Evolutionary conservation across 257 asterid species (phyloP), one percentile per base, ranked within the genome.

Genomic region (Plantago elongata): DNA sequence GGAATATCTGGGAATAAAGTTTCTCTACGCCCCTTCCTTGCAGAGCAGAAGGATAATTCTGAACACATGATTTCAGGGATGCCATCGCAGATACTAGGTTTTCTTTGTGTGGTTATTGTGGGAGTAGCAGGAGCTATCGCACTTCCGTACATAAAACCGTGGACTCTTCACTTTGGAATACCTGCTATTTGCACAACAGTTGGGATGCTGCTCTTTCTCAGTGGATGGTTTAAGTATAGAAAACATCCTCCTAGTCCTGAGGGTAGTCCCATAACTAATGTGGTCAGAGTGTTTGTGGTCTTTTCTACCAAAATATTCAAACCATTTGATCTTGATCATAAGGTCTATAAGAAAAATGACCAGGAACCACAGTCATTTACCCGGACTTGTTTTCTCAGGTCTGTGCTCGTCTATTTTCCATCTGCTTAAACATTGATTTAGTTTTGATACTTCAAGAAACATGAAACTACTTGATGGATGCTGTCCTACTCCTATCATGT

Each of bases 81-180:
- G 18, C 3, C 22, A 27, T 8, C 1, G 0, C n/a, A 8, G 30
- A 29, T 67, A 45, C 50, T n/a, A 3, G 45, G 67, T 2, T 11
- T 54, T 3, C 0, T 55, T 11, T 0, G 63, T 4, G 37, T 72
- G n/a, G 66, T 46, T 11, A 37, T 75, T 42, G 16, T 72, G 11
- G 62, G 78, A 1, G 46, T 73, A 47, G 7, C 66, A 38, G 89
- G 74, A 58, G 65, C 70, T n/a, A 51, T 79, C 51, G 80, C 75
- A 30, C 76, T 80, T 3, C 89, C 89, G 1, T 80, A 78, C 60
- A 64, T 85, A 62, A 82, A 75, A 12, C 85, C 74, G 0, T 85
- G 94, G 90, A 49, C 64, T 7, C 51, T 75, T 42, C 78, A 75
- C 3, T 83, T 85, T 57, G 90, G 83, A 22, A 69, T 83, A 10